A percentile compares a stretch with the other conserved stretches of the same genome.
Conservation (phyloP, 192 early-diverging fungal genomes). For the Entrophospora sp. region DNA sequence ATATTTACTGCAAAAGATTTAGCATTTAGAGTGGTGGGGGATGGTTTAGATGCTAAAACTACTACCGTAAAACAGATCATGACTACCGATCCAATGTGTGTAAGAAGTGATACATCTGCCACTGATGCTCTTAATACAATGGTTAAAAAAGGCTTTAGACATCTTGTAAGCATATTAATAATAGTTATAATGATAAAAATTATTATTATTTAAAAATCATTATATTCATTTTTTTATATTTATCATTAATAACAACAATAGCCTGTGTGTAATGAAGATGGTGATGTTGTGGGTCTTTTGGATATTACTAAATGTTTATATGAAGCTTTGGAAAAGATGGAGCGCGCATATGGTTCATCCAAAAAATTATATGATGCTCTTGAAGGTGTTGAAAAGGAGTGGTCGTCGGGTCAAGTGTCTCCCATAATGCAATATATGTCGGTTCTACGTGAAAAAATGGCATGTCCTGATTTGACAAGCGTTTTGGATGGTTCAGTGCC, state of each 20-base stretch:
- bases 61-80: constrained; percentile 78
- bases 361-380: constrained; percentile 72
- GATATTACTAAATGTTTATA: constrained; percentile 85
- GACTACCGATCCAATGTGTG: constrained; percentile 86
- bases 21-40: constrained; percentile 82
- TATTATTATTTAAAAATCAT: background rate
- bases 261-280: constrained; percentile 80
- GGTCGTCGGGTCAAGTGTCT: constrained; percentile 52
- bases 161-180: constrained; percentile 41
- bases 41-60: constrained; percentile 48
- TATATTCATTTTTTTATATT: background rate
- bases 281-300: constrained; percentile 72
- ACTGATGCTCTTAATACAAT: constrained; percentile 73
- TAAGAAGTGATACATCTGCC: constrained; percentile 71
- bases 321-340: constrained; percentile 83
- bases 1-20: too few relatives aligned
- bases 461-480: constrained; percentile 80
- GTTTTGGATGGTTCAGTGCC: constrained; percentile 61
- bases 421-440: constrained; percentile 65
- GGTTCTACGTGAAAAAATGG: constrained; percentile 70
- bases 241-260: too few relatives aligned
- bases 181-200: too few relatives aligned
- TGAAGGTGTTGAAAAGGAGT: constrained; percentile 72
- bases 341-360: constrained; percentile 69
- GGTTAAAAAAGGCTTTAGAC: constrained; percentile 74